Evolutionary conservation across 768 basidiomycete genomes (phyloP), one percentile per base, ranked within the genome.

Genomic region (Russula compacta): DNA sequence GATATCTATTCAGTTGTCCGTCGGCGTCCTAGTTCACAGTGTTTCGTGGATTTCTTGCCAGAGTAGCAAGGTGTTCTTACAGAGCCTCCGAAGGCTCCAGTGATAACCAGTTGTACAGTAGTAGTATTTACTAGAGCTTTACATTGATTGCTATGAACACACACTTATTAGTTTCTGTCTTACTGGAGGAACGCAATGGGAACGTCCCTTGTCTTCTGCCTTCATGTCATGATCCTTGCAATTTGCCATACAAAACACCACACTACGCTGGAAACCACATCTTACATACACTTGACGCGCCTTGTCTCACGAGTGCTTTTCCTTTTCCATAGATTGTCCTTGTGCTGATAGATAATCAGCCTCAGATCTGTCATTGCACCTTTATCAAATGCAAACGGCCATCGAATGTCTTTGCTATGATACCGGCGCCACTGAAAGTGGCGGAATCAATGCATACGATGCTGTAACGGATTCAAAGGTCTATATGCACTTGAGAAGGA

Each of bases 11-110:
- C 44, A 38, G 33, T 53, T 65, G 54, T 48, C 51, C 54, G 63
- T 60, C 44, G 38, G 42, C 57, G 56, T 46, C 60, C 33, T 59
- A 66, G 62, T 66, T 66, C 52, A 62, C 58, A 62, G 42, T 21
- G 59, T 58, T 64, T 56, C 56, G 55, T 56, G 63, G 63, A 64
- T 66, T 66, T 66, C 65, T 64, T 66, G 65, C 65, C 57, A 58
- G 49, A 58, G 58, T 57, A 50, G 58, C 65, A 59, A 64, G 63
- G 40, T 64, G 52, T 63, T 56, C 53, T 66, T 64, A 47, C 63
- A 47, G 63, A 66, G 56, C 61, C 48, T 33, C 38, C 32, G 63
- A 55, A 62, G 58, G 48, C 49, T 52, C 56, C 14, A 35, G 47
- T 63, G 53, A 55, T 52, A 42, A 57, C 63, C 62, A 64, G 63